phyloP scores from a whole-genome alignment of 1,284 basidiomycete species.

The Trichosporon sp. region DNA sequence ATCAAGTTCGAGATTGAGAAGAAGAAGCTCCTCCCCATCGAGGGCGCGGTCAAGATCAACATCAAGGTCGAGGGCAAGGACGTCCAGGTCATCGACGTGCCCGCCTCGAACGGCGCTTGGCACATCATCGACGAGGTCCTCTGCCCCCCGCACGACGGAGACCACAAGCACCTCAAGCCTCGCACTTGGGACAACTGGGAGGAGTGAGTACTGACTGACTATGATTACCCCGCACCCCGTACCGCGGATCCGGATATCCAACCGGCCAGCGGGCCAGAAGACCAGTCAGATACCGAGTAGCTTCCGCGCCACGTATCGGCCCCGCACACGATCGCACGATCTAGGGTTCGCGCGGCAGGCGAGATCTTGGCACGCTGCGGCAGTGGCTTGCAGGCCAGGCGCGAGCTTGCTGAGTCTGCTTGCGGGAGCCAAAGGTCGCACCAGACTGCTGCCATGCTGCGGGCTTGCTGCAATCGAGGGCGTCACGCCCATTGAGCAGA shows the following conservation, averaged over 20 bases:
- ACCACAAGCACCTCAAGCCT: conserved; percentile 33
- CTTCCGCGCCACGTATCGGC: neutral
- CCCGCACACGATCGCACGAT: neutral
- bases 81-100: conserved; percentile 54
- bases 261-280: no score
- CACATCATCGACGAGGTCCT: conserved; percentile 57
- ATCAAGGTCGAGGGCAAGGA: conserved; percentile 56
- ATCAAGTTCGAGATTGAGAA: conserved; percentile 55
- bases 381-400: no score
- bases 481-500: no score
- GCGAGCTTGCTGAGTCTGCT: no score
- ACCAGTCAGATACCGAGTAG: neutral
- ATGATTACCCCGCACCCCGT: no score
- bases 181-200: conserved; percentile 60
- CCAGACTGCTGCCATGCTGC: neutral
- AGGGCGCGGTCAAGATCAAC: conserved; percentile 48
- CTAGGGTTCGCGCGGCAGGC: conserved; percentile 6
- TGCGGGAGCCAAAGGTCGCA: no score
- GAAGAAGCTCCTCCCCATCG: conserved; percentile 48
- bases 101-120: conserved; percentile 57
- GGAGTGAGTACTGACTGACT: conserved; percentile 41
- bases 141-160: conserved; percentile 50
- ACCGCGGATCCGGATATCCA: no score
- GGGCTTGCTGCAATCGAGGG: no score
- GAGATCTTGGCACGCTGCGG: conserved; percentile 14